Evolutionary conservation across 1,139 yeast genomes (phyloP), one percentile per base, ranked within the genome.

Genomic region (Yamadazyma kanchanaburiensis): DNA sequence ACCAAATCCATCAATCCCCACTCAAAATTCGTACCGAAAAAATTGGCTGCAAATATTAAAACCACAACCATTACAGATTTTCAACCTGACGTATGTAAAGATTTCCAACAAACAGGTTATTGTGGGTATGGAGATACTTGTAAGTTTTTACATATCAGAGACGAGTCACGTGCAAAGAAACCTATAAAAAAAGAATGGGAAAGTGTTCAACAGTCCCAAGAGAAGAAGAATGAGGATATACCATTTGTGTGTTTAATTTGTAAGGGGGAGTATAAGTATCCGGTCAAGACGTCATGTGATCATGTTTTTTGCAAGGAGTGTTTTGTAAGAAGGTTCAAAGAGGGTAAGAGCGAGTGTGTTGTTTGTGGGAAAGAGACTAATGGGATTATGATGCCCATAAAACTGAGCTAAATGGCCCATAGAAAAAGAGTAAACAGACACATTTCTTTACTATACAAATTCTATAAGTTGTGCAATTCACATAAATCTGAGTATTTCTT

Each of bases 71-170:
- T 81, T n/a, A 73, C 85, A 21, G 98, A 91, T 49, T 91, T 82
- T 52, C 96, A 87, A 49, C 94, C 95, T 0, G 97, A 91, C 51
- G 82, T 94, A 3, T 94, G 98, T 52, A 94, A 91, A 49, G 97
- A 94, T 54, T 94, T 75, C 55, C 74, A 80, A 37, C 87, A 83
- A 45, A 89, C 95, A 0, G 98, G 98, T 0, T 89, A 79, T 51
- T 94, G 98, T 66, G 97, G 97, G 5, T 94, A 82, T 52, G 99
- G 99, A 6, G 98, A 94, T 48, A 82, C 94, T n/a, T 94, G 99
- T 62, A 94, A 91, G 60, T 94, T 94, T 54, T 56, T 91, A 18
- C 98, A 94, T 51, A 75, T 85, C 9, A 61, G 98, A 51, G 96
- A 86, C 42, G 96, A 88, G 52, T 84, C 83, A 57, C 77, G 74